Conservation (phyloP, 441 rosid genomes). For the Manihot esculenta region DNA sequence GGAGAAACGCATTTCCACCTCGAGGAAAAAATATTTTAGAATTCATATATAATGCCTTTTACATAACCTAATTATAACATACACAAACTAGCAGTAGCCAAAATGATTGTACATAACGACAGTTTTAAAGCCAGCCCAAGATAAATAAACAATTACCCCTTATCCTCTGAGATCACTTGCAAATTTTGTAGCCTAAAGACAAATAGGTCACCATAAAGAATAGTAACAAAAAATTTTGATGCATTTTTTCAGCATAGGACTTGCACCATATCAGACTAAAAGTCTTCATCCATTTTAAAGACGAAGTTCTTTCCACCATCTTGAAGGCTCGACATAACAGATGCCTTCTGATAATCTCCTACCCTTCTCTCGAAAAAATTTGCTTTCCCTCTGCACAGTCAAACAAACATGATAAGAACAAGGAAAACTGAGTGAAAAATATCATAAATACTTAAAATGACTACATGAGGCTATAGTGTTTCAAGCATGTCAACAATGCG, state of each 20-base stretch:
- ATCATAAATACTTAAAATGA: background rate
- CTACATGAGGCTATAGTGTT: background rate
- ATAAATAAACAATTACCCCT: conserved; percentile 1
- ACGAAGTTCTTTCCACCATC: conserved; percentile 56
- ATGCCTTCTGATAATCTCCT: conserved; percentile 87
- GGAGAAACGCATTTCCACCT: conserved; percentile 12
- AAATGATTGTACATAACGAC: conserved; percentile 4
- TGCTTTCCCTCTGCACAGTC: conserved; percentile 64
- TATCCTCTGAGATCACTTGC: conserved; percentile 9
- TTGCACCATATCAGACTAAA: conserved; percentile 30
- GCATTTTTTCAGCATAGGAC: conserved; percentile 4
- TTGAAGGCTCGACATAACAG: conserved; percentile 73
- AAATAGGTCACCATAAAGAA: conserved; percentile 1
- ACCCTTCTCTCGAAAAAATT: conserved; percentile 89
- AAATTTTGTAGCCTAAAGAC: background rate
- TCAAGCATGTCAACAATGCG: conserved; percentile 1
- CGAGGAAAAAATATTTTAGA: background rate
- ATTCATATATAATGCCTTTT: background rate
- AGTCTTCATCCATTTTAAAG: conserved; percentile 82
- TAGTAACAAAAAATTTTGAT: background rate
- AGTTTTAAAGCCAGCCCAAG: background rate
- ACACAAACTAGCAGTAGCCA: background rate
- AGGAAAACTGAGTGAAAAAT: background rate
- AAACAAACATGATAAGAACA: conserved; percentile 9
- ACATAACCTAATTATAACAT: conserved; percentile 7